phyloP scores from a whole-genome alignment of 2,329 filamentous ascomycete species.

The Stemphylium beticola region DNA sequence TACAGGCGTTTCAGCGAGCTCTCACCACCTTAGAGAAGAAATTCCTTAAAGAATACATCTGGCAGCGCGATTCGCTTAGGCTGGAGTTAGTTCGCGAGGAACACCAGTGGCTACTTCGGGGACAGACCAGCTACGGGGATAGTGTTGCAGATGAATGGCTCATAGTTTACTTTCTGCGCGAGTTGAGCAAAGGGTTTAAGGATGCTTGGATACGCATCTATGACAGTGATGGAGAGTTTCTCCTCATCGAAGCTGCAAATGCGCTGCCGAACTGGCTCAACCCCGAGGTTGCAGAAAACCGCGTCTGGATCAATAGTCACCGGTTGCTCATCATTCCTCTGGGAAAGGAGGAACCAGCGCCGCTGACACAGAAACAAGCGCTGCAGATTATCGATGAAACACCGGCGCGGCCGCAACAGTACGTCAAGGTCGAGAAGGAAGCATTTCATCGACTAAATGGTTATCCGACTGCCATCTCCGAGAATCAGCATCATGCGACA shows the following conservation, averaged over 20 bases:
- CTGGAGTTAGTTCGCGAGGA: constrained; percentile 67
- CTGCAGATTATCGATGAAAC: constrained; percentile 64
- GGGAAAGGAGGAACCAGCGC: constrained; percentile 34
- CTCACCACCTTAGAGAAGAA: constrained; percentile 67
- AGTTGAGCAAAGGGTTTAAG: constrained; percentile 75
- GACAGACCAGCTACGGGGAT: constrained; percentile 86
- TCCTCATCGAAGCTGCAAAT: constrained; percentile 91
- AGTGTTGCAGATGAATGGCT: constrained; percentile 98
- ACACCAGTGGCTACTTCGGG: constrained; percentile 68
- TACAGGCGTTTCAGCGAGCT: constrained; percentile 76
- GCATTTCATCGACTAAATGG: constrained; percentile 87
- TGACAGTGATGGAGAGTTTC: constrained; percentile 93
- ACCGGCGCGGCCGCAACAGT: constrained; percentile 69
- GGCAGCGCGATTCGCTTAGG: constrained; percentile 86
- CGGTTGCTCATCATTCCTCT: constrained; percentile 76
- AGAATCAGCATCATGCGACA: constrained; percentile 77
- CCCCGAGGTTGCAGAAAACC: constrained; percentile 84
- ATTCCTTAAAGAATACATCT: constrained; percentile 85
- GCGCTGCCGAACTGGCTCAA: constrained; percentile 88
- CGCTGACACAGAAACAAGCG: constrained; percentile 69
- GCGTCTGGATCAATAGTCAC: constrained; percentile 86
- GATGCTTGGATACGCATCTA: constrained; percentile 81
- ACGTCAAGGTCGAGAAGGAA: constrained; percentile 78
- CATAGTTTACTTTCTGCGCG: constrained; percentile 84
- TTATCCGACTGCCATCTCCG: constrained; percentile 77